Base-by-base conservation (phyloP, 2,329 filamentous ascomycete species). In the Arthroderma uncinatum region DNA sequence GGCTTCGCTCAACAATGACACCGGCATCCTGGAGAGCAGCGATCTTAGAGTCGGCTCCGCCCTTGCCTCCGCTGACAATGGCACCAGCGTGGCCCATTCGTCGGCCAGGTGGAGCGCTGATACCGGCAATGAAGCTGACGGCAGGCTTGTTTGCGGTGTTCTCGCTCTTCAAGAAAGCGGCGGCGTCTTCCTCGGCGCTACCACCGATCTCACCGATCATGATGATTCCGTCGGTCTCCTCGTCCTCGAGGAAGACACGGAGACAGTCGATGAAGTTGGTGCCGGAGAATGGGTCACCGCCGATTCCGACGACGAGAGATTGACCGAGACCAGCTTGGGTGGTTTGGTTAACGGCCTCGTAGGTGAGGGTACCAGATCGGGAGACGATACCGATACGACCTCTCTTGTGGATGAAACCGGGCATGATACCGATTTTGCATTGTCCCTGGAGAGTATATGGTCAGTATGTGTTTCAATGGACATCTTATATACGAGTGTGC, bases 361-460 rank as follows among this genome's bases (percentile, higher is more conserved):
- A 98, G 71, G 93, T 98, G 63, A 98, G 85, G 66, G 93, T 98
- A 70, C 93, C 93, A 70, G 93, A 97, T 68, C 93, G 88, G 67
- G 91, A 96, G 76, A 98, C 93, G 74, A 98, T 97, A 71, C 93
- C 93, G 72, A 98, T 91, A 74, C 93, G 91, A 68, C 93, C 93
- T 76, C 91, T 89, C 84, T 97, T 97, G 85, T 98, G 93, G 79
- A 98, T 97, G 82, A 97, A 96, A 69, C 93, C 93, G 64, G 93
- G 89, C 93, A 98, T 97, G 79, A 98, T 98, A 72, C 93, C 93
- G 71, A 98, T 97, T 81, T 98, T 98, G 84, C 93, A 98, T 83
- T 95, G 92, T 68, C 92, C 93, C 77, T 84, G 67, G 23, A 59
- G 36, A 33, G 44, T n/a, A 54, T 10, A 56, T 48, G 10, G 44